These are phyloP conservation scores for Mycotypha africana DNA, from an alignment of 371 early-diverging fungal genomes.

Conservation along the genomic window DNA sequence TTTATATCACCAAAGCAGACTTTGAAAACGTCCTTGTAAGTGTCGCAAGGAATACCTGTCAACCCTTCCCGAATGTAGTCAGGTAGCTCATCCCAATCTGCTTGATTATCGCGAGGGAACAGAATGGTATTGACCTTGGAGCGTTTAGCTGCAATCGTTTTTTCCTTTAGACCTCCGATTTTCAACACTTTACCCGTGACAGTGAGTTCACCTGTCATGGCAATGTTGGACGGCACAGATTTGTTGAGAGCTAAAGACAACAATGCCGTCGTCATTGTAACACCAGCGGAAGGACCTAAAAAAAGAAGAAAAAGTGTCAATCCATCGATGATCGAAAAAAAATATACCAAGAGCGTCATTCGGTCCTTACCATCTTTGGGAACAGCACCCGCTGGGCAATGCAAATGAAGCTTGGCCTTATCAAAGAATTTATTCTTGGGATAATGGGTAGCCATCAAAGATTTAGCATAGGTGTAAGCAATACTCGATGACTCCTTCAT, in stretches of 20 bases:
- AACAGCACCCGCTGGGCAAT: slow-evolving; percentile 97
- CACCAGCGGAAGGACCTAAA: slow-evolving; percentile 89
- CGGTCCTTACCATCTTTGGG: slow-evolving; percentile 93
- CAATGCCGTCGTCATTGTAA: slow-evolving; percentile 93
- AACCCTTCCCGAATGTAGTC: slow-evolving; percentile 90
- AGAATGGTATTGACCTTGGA: slow-evolving; percentile 83
- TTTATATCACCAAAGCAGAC: slow-evolving; percentile 17
- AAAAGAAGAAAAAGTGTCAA: neutral
- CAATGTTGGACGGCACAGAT: slow-evolving; percentile 73
- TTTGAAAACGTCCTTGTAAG: slow-evolving; percentile 70
- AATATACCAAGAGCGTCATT: too few species aligned
- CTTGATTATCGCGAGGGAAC: slow-evolving; percentile 85
- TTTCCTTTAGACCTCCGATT: slow-evolving; percentile 97
- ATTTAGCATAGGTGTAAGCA: slow-evolving; percentile 90
- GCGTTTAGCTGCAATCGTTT: slow-evolving; percentile 96
- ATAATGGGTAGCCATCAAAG: slow-evolving; percentile 63
- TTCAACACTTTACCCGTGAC: slow-evolving; percentile 94
- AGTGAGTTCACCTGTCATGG: slow-evolving; percentile 98
- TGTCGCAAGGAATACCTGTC: slow-evolving; percentile 75
- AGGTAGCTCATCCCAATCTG: slow-evolving; percentile 94
- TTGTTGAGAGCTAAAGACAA: slow-evolving; percentile 83
- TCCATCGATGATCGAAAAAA: neutral
- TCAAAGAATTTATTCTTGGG: slow-evolving; percentile 90
- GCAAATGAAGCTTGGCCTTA: slow-evolving; percentile 85
- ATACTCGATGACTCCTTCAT: slow-evolving; percentile 97